phyloP scores from a whole-genome alignment of 2,329 filamentous ascomycete species.

The Talaromyces verruculosus region DNA sequence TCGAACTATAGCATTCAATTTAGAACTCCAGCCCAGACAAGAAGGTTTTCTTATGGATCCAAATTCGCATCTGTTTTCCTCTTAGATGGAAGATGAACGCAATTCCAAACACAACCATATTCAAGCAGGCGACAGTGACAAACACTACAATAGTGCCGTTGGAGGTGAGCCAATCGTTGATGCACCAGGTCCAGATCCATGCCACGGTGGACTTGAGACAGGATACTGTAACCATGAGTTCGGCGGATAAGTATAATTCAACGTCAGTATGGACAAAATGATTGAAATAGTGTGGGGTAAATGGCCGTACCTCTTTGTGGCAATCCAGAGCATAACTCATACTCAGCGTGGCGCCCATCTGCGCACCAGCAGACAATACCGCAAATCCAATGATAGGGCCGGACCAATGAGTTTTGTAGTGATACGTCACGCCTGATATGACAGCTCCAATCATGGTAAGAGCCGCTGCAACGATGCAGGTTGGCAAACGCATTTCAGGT shows the following conservation, averaged over 20 bases:
- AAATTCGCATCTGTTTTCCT: background rate
- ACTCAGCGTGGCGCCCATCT: background rate
- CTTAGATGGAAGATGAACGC: background rate
- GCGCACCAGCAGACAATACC: background rate
- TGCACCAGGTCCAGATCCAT: constrained; percentile 32
- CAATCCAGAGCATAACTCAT: background rate
- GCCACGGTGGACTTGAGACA: constrained; percentile 30
- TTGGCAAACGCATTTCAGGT: background rate
- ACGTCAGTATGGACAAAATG: background rate
- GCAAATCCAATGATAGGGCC: background rate
- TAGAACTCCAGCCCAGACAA: background rate
- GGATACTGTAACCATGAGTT: constrained; percentile 33
- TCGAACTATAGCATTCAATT: too few relatives aligned
- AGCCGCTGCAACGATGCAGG: background rate
- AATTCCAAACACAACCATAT: background rate
- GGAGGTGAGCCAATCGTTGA: constrained; percentile 23
- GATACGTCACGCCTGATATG: background rate
- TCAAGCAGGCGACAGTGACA: background rate
- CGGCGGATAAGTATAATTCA: constrained; percentile 21
- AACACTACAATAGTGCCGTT: background rate
- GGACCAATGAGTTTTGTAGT: background rate
- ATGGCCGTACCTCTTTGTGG: background rate
- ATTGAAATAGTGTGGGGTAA: background rate
- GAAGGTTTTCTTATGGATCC: background rate
- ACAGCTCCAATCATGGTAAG: background rate